phyloP scores from a whole-genome alignment of 768 basidiomycete genomes.

The Kondoa subrosea region DNA sequence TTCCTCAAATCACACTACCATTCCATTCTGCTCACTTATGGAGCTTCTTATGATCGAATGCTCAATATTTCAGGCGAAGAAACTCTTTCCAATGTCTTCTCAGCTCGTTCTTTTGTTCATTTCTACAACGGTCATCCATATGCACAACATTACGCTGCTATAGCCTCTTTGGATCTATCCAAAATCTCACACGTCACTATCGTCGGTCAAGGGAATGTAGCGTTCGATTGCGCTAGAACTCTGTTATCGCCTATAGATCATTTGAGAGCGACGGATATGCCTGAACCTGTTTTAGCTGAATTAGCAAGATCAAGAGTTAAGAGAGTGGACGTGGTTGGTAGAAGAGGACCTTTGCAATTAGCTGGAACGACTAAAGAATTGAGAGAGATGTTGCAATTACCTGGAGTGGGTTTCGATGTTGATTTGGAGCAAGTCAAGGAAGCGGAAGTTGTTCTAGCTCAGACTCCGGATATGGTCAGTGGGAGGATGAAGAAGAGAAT shows the following conservation, averaged over 20 bases:
- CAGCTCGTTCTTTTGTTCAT: constrained; percentile 71
- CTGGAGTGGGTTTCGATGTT: constrained; percentile 49
- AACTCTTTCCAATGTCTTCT: constrained; percentile 43
- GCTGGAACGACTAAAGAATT: constrained; percentile 87
- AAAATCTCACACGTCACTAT: constrained; percentile 55
- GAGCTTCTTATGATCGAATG: constrained; percentile 50
- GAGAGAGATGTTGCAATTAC: constrained; percentile 55
- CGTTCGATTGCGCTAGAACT: constrained; percentile 78
- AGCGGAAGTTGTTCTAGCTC: constrained; percentile 26
- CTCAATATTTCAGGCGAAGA: constrained; percentile 38
- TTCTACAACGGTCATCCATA: constrained; percentile 94
- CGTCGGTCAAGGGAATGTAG: constrained; percentile 88
- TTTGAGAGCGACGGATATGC: constrained; percentile 60
- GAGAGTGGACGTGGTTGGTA: constrained; percentile 65
- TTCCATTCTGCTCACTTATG: constrained; percentile 70
- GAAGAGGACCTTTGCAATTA: constrained; percentile 74
- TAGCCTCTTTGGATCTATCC: constrained; percentile 43
- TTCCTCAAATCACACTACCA: constrained; percentile 57
- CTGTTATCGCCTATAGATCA: constrained; percentile 52
- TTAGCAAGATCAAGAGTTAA: constrained; percentile 47
- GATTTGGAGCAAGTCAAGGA: constrained; percentile 26
- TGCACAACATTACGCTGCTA: constrained; percentile 30
- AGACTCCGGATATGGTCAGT: constrained; percentile 20
- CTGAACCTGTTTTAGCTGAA: constrained; percentile 51
- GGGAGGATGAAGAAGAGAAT: constrained; percentile 34